phyloP scores from a whole-genome alignment of 805 yeast genomes.

The Candida sphagnicola region DNA sequence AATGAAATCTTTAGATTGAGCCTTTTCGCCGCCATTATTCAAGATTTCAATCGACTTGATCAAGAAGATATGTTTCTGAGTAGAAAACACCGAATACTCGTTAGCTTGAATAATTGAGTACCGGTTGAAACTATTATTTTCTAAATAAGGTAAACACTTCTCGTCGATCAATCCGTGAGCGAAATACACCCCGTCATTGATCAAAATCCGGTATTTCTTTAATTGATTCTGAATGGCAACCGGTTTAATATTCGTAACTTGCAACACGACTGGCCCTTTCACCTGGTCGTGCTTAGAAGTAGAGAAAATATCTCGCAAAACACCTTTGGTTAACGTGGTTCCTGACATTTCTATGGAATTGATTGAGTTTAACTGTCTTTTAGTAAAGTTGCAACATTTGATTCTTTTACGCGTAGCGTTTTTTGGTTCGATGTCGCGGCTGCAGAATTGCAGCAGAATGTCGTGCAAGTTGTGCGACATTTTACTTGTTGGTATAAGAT shows the following conservation, averaged over 20 bases:
- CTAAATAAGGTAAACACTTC: constrained; percentile 39
- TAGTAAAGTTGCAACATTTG: neutral
- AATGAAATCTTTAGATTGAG: constrained; percentile 16
- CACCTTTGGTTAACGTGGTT: constrained; percentile 14
- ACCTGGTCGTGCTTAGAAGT: constrained; percentile 13
- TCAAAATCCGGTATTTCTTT: constrained; percentile 29
- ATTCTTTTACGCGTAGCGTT: neutral
- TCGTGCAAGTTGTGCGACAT: too few species aligned
- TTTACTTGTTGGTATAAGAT: too few species aligned
- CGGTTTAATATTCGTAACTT: constrained; percentile 31
- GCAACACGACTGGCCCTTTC: constrained; percentile 24
- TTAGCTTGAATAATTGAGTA: constrained; percentile 38
- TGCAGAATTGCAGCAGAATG: too few species aligned
- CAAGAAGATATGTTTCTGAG: constrained; percentile 45
- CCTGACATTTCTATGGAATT: neutral
- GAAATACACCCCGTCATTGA: constrained; percentile 36
- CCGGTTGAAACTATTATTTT: constrained; percentile 42
- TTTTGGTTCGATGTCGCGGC: too few species aligned
- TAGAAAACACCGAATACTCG: constrained; percentile 42
- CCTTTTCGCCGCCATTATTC: constrained; percentile 33
- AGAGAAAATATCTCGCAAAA: constrained; percentile 21
- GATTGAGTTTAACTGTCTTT: neutral
- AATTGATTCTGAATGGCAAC: constrained; percentile 17
- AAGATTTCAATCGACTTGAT: constrained; percentile 45
- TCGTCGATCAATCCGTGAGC: constrained; percentile 38